phyloP scores from a whole-genome alignment of 441 rosid genomes.

The Brassica balearica region DNA sequence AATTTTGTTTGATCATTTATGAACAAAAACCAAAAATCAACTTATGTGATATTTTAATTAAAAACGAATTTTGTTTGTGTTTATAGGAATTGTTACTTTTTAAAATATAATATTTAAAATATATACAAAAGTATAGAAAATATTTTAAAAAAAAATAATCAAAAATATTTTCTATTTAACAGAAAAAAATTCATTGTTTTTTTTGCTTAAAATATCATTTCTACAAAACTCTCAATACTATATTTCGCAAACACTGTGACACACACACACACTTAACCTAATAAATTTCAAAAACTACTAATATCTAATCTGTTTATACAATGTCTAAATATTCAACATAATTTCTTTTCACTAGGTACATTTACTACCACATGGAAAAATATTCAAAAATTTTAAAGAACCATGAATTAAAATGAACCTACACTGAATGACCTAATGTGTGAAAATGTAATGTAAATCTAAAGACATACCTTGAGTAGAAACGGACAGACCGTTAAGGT shows the following conservation, averaged over 20 bases:
- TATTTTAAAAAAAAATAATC: too few relatives aligned
- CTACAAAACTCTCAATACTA: neutral
- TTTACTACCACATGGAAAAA: neutral
- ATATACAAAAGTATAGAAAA: too few relatives aligned
- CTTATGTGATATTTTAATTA: neutral
- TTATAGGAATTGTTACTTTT: neutral
- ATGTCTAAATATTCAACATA: neutral
- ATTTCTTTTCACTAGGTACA: neutral
- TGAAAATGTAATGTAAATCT: constrained; percentile 3
- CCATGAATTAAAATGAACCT: neutral
- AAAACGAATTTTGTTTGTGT: neutral
- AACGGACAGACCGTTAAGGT: constrained; percentile 43
- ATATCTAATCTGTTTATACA: neutral
- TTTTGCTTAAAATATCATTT: neutral
- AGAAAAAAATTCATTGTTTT: neutral
- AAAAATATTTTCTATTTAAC: neutral
- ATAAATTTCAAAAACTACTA: neutral
- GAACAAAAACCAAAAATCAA: neutral
- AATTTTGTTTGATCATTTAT: neutral
- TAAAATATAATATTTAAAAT: too few relatives aligned
- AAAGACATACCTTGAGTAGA: constrained; percentile 33
- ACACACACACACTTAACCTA: neutral
- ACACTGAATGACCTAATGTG: neutral
- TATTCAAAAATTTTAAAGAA: neutral
- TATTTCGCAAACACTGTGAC: neutral